phyloP scores from a whole-genome alignment of 2,329 filamentous ascomycete genomes.

The Neonectria ditissima region DNA sequence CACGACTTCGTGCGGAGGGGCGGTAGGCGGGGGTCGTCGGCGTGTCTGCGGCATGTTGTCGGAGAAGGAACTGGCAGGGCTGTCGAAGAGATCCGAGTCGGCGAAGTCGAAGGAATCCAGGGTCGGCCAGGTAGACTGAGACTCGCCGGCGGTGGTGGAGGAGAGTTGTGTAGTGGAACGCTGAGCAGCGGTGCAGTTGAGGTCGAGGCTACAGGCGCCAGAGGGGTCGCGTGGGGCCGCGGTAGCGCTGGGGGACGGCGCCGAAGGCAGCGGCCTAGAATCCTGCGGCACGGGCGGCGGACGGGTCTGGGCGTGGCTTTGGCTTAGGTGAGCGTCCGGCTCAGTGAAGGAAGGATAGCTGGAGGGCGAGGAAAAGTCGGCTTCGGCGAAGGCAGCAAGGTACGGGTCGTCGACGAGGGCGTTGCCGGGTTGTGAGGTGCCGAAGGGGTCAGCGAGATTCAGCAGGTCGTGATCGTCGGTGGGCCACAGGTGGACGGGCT shows the following conservation, averaged over 20 bases:
- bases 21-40: slow-evolving; percentile 34
- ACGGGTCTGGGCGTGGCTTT: slow-evolving; percentile 5
- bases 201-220: slow-evolving; percentile 33
- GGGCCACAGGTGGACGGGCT: slow-evolving; percentile 9
- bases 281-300: slow-evolving; percentile 23
- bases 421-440: slow-evolving; percentile 22
- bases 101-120: slow-evolving; percentile 47
- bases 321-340: slow-evolving; percentile 27
- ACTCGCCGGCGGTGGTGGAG: slow-evolving; percentile 40
- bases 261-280: slow-evolving; percentile 35
- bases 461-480: slow-evolving; percentile 12
- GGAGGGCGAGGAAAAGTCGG: slow-evolving; percentile 53
- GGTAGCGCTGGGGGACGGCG: slow-evolving; percentile 27
- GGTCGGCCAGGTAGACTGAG: slow-evolving; percentile 43
- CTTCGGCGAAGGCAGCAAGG: slow-evolving; percentile 43
- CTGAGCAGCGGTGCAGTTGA: slow-evolving; percentile 28
- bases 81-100: slow-evolving; percentile 43
- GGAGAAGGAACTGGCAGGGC: slow-evolving; percentile 45
- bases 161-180: slow-evolving; percentile 40
- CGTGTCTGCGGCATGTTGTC: slow-evolving; percentile 45
- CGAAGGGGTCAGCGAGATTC: not conserved
- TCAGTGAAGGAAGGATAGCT: slow-evolving; percentile 48
- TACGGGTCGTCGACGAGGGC: slow-evolving; percentile 40
- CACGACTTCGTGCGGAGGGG: slow-evolving; percentile 23
- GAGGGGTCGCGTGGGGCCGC: slow-evolving; percentile 40